phyloP scores from a whole-genome alignment of 257 asterid genomes.

The Solanum pinnatisectum region DNA sequence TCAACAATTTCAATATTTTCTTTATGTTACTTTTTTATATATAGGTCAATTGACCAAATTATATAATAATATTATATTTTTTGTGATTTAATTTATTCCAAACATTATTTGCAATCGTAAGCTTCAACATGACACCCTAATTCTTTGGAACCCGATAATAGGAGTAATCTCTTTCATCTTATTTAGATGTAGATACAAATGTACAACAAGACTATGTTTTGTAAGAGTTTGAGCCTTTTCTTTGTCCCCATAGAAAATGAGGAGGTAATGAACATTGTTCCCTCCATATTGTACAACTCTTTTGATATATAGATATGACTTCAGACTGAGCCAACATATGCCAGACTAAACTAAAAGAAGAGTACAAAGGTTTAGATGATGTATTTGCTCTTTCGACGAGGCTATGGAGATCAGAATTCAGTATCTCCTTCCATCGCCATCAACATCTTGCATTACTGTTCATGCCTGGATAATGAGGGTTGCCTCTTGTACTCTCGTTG shows the following conservation, averaged over 20 bases:
- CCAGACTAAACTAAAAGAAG: not conserved
- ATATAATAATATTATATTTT: too few species aligned
- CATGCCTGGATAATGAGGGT: not conserved
- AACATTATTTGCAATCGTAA: not conserved
- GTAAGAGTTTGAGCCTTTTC: not conserved
- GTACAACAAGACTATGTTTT: not conserved
- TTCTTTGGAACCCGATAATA: not conserved
- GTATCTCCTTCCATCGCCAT: conserved; percentile 18
- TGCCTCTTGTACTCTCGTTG: not conserved
- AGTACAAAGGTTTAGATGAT: not conserved
- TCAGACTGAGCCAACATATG: not conserved
- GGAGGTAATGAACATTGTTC: not conserved
- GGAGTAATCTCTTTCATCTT: not conserved
- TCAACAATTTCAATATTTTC: too few species aligned
- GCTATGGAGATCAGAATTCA: not conserved
- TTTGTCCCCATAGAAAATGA: not conserved
- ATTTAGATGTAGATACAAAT: not conserved
- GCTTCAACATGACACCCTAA: not conserved
- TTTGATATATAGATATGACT: not conserved
- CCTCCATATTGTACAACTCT: not conserved
- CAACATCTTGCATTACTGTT: conserved; percentile 2
- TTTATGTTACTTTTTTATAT: too few species aligned
- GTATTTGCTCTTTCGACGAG: not conserved
- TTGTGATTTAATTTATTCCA: too few species aligned
- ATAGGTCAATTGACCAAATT: too few species aligned